Conservation (phyloP, 2,329 filamentous ascomycete genomes). For the Fulvia fulva region DNA sequence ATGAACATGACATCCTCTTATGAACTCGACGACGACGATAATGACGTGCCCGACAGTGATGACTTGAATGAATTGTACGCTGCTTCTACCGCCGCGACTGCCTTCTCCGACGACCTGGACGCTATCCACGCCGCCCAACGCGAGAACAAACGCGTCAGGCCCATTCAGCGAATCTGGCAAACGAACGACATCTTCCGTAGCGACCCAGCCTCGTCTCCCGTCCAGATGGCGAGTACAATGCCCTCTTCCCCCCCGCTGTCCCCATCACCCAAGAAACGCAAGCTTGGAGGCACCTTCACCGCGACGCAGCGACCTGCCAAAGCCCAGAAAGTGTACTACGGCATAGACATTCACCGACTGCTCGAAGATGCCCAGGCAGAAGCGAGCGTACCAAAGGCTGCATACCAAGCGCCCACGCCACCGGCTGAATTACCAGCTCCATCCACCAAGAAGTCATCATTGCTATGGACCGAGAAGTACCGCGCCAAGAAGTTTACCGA, state of each 20-base stretch:
- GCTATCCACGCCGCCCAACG: slow-evolving; percentile 45
- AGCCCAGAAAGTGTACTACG: slow-evolving; percentile 77
- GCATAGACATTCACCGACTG: slow-evolving; percentile 82
- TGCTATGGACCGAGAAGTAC: slow-evolving; percentile 97
- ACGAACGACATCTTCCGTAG: slow-evolving; percentile 47
- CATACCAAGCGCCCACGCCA: slow-evolving; percentile 29
- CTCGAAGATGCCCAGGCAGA: slow-evolving; percentile 68
- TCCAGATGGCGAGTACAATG: slow-evolving; percentile 56
- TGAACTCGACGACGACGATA: not conserved
- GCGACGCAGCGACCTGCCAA: slow-evolving; percentile 49
- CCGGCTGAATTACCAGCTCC: slow-evolving; percentile 37
- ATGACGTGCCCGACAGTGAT: slow-evolving; percentile 4
- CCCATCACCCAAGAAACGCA: slow-evolving; percentile 40
- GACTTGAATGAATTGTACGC: slow-evolving; percentile 14
- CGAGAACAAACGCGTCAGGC: slow-evolving; percentile 41
- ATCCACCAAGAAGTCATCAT: slow-evolving; percentile 38
- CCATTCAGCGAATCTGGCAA: slow-evolving; percentile 51
- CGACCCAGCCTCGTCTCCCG: slow-evolving; percentile 46
- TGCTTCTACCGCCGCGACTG: slow-evolving; percentile 11
- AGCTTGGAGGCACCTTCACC: slow-evolving; percentile 6
- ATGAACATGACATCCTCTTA: not conserved
- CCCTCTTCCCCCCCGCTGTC: slow-evolving; percentile 54
- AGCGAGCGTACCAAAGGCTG: slow-evolving; percentile 37
- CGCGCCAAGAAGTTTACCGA: slow-evolving; percentile 88
- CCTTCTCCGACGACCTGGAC: slow-evolving; percentile 28